Percentiles rank a stretch among this genome's conserved stretches.
These are phyloP conservation scores for Peronosclerospora sorghi DNA, from an alignment of 352 stramenopile genomes.

Conservation along the genomic window DNA sequence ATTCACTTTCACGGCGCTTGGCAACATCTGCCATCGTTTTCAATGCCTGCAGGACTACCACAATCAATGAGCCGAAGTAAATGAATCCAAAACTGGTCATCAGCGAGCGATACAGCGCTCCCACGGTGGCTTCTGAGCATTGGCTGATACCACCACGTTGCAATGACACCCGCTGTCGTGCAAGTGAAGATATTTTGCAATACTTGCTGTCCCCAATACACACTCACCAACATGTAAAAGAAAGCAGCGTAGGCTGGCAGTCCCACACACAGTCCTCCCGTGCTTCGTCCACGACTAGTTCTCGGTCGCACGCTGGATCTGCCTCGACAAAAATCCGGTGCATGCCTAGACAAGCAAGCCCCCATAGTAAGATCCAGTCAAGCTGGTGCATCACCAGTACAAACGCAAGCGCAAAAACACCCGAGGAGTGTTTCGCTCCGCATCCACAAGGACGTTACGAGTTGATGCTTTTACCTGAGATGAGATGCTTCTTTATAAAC, in stretches of 20 bases:
- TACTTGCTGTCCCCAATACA: constrained; percentile 81
- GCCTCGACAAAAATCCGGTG: too few relatives aligned
- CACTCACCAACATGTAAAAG: constrained; percentile 75
- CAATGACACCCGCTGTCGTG: too few relatives aligned
- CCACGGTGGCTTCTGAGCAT: constrained; percentile 43
- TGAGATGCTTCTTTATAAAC: too few relatives aligned
- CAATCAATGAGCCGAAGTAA: constrained; percentile 79
- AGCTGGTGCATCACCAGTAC: constrained; percentile 63
- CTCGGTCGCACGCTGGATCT: constrained; percentile 47
- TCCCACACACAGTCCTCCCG: too few relatives aligned
- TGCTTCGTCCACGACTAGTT: constrained; percentile 19
- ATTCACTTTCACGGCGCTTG: constrained; percentile 58
- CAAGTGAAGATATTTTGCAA: constrained; percentile 79
- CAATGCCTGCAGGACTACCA: constrained; percentile 78
- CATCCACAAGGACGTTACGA: too few relatives aligned
- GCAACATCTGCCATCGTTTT: too few relatives aligned
- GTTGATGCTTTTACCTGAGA: too few relatives aligned
- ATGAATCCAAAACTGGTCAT: constrained; percentile 74
- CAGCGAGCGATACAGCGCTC: constrained; percentile 67
- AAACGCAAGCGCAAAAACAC: constrained; percentile 56
- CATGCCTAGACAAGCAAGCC: too few relatives aligned
- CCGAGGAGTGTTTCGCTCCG: too few relatives aligned
- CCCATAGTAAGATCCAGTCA: constrained; percentile 62
- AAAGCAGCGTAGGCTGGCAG: too few relatives aligned
- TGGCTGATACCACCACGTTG: too few relatives aligned